phyloP scores from a whole-genome alignment of 2,329 filamentous ascomycete species.

The Colletotrichum eleusines region DNA sequence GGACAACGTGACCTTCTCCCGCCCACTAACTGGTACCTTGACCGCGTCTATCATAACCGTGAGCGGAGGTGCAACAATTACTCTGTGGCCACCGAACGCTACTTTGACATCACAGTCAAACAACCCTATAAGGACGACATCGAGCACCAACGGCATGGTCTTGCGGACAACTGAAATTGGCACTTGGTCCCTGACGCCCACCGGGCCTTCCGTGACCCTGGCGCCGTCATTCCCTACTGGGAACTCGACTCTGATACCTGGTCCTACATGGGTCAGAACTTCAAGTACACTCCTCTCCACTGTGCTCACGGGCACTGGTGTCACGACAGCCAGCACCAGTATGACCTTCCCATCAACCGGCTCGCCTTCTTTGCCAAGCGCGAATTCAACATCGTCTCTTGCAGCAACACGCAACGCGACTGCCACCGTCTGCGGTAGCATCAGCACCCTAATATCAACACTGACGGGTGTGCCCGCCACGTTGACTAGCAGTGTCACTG shows the following conservation, averaged over 20 bases:
- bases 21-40: background rate
- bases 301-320: background rate
- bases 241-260: slow-evolving; percentile 3
- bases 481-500: background rate
- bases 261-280: background rate
- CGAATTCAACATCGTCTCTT: slow-evolving; percentile 12
- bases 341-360: background rate
- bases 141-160: background rate
- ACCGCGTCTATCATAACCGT: background rate
- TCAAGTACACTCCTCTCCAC: background rate
- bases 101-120: slow-evolving; percentile 1
- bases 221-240: background rate
- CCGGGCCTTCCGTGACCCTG: background rate
- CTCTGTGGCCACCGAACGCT: slow-evolving; percentile 6
- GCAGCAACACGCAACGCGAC: background rate
- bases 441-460: background rate
- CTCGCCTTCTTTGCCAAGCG: slow-evolving; percentile 1
- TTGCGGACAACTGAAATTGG: slow-evolving; percentile 2
- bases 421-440: background rate
- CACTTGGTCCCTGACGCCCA: background rate
- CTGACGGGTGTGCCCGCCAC: background rate
- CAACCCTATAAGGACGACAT: background rate
- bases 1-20: slow-evolving; percentile 11
- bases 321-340: background rate
- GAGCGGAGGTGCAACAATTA: slow-evolving; percentile 2